These are phyloP conservation scores for Beta macrorhiza DNA, from an alignment of 179 eudicot species.

Conservation along the genomic window DNA sequence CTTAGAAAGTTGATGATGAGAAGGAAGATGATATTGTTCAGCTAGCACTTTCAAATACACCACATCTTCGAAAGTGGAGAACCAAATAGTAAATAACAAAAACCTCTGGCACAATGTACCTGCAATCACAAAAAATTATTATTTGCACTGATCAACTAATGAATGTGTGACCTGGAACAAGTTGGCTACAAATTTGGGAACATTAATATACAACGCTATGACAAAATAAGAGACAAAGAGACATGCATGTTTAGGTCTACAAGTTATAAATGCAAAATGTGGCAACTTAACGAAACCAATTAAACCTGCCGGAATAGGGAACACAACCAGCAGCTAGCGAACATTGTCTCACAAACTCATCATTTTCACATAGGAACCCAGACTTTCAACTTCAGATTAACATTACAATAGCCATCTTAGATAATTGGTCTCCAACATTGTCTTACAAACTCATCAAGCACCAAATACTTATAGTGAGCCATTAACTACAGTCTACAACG, in stretches of 20 bases:
- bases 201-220: neutral
- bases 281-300: neutral
- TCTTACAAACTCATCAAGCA: neutral
- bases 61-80: conserved; percentile 47
- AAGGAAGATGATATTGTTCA: conserved; percentile 36
- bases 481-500: neutral
- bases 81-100: conserved; percentile 53
- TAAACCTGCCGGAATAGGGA: neutral
- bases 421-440: neutral
- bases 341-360: neutral
- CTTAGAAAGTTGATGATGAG: conserved; percentile 42
- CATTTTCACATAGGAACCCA: neutral
- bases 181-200: too few relatives aligned
- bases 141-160: neutral
- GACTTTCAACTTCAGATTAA: too few relatives aligned
- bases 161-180: neutral
- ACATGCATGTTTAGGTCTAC: neutral
- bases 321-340: neutral
- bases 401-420: neutral
- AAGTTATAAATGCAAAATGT: neutral
- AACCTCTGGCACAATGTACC: conserved; percentile 54
- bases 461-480: neutral
- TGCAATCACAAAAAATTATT: conserved; percentile 35
- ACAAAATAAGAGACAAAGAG: neutral
- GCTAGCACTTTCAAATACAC: conserved; percentile 37